Base-by-base conservation (phyloP, 768 basidiomycete species). In the Cubamyces lactineus region DNA sequence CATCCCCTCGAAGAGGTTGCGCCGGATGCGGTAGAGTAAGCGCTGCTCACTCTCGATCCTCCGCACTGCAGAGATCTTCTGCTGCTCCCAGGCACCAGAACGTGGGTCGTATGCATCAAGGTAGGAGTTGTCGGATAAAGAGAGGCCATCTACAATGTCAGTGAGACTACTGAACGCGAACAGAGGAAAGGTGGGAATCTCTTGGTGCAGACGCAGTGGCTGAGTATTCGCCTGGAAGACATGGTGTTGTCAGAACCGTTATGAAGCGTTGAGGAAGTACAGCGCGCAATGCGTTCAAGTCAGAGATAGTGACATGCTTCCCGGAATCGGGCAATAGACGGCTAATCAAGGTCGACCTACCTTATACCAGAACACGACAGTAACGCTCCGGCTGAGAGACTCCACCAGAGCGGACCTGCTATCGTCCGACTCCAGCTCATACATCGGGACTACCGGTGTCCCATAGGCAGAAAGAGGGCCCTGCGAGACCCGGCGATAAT, bases 341-440 rank as follows among this genome's bases (percentile, higher is more conserved):
- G 9, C 53, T 4, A 24, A 53, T 16, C 6, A 23, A 59, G 2
- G 11, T 17, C 13, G 23, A 62, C 72, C 65, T 62, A 86, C 84
- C 76, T 86, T 84, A 75, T 87, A 87, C 87, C 87, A 89, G 61
- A 88, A 82, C 54, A 89, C 80, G 61, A 89, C 79, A 1, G 85
- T 88, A 9, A 87, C 80, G 5, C 86, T 84, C 38, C 85, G 80
- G 59, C 75, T 80, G 52, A 78, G 71, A 11, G 79, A 72, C 23
- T 77, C 76, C 56, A 78, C 73, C 13, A 70, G 34, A 7, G 50
- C 58, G 11, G 26, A 65, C 17, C 61, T 62, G 26, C 54, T 53
- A 17, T 67, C 66, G 12, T 48, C 53, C 24, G 26, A 24, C 23
- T 40, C 59, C 16, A 38, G 16, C 5, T 55, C 55, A 42, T 16